Base-by-base conservation (phyloP, 306 rosid genomes). In the Medicago ruthenica region DNA sequence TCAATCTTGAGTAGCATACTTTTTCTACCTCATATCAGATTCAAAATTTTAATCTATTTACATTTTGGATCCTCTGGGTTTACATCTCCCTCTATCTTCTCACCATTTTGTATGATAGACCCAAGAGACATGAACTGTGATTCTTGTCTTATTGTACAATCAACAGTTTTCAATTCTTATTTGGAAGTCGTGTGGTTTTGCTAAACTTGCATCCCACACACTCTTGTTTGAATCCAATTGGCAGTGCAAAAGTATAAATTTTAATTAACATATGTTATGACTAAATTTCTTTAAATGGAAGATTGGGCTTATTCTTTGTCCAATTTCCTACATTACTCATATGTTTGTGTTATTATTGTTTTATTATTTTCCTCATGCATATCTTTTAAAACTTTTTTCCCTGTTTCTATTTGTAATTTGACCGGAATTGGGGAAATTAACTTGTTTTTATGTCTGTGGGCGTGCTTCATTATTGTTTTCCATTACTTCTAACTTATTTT, bases 401-500 rank as follows among this genome's bases (percentile, higher is more conserved):
- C 61, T 1, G 11, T 65, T 76, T 55, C 45, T 70, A 8, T 71
- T 5, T 71, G 24, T 67, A 39, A 18, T 58, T 39, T 20, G 48
- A 27, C 66, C n/a, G 2, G 0, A 0, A 9, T 37, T 22, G 42
- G 9, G 17, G 13, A 37, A n/a, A n/a, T 37, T 16, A 37, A 21
- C 24, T 74, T 20, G 39, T 36, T 16, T 16, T 73, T 41, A 34
- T 47, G 17, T 51, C 41, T 61, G 17, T 31, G 39, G 53, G 22
- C 37, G 47, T 41, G 45, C 68, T 57, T 59, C 27, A 39, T 16
- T 53, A 9, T 20, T 41, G 45, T 45, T 53, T 54, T 11, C 34
- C 64, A 51, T 51, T 27, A 41, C 47, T 71, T 74, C 60, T 60
- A 13, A 77, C 47, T 37, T 39, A 20, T 18, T 5, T 41, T 76